phyloP scores from a whole-genome alignment of 768 basidiomycete species.

The Collybia mongolica region DNA sequence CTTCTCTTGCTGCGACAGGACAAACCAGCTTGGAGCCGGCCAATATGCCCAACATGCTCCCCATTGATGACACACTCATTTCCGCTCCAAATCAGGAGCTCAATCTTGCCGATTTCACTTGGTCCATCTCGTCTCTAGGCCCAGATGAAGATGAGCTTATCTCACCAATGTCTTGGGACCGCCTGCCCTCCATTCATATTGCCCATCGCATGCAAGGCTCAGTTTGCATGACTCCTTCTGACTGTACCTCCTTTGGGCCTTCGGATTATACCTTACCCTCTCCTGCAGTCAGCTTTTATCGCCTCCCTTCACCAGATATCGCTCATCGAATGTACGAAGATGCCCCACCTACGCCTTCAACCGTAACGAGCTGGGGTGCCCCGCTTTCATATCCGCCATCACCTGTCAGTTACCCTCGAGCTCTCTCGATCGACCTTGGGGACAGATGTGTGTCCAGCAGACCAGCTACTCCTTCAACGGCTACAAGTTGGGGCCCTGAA shows the following conservation, averaged over 20 bases:
- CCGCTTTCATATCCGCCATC: conserved; percentile 32
- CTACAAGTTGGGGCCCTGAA: conserved; percentile 34
- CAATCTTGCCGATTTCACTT: conserved; percentile 64
- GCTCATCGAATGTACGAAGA: conserved; percentile 56
- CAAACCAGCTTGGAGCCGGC: conserved; percentile 50
- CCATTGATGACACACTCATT: conserved; percentile 28
- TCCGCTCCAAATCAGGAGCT: conserved; percentile 38
- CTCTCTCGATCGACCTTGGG: conserved; percentile 48
- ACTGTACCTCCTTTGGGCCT: conserved; percentile 57
- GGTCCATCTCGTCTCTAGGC: conserved; percentile 71
- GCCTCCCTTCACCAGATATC: conserved; percentile 58
- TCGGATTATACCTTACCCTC: conserved; percentile 44
- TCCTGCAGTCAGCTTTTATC: conserved; percentile 29
- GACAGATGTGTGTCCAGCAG: conserved; percentile 39
- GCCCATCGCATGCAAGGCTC: conserved; percentile 55
- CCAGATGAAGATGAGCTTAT: conserved; percentile 46
- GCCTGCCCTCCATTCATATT: conserved; percentile 54
- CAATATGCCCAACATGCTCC: conserved; percentile 47
- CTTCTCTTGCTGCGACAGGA: conserved; percentile 45
- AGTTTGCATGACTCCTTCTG: conserved; percentile 51
- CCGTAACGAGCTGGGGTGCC: conserved; percentile 47
- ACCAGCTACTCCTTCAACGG: conserved; percentile 42
- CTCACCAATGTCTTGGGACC: conserved; percentile 35
- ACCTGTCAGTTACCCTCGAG: conserved; percentile 21
- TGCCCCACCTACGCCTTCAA: conserved; percentile 48